Evolutionary conservation across 805 yeast genomes (phyloP).

Genomic region (Candida endomychidarum): DNA sequence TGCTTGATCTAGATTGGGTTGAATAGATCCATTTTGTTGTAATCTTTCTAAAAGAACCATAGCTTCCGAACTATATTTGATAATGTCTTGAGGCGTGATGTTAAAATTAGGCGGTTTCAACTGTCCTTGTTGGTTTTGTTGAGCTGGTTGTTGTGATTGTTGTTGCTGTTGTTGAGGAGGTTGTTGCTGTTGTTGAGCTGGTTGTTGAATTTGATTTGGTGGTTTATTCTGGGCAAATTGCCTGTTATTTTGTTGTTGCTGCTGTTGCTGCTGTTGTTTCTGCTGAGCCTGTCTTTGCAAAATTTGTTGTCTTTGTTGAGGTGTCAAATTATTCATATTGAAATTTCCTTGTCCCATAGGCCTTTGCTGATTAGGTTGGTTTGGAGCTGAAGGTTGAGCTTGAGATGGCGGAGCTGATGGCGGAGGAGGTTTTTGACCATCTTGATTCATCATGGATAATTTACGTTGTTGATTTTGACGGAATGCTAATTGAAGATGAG

Average conservation of each 20-base stretch:
- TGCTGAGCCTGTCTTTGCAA: slow-evolving; percentile 29
- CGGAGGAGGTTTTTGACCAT: slow-evolving; percentile 12
- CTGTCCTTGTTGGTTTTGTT: slow-evolving; percentile 1
- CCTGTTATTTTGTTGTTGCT: slow-evolving; percentile 26
- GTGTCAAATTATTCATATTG: slow-evolving; percentile 19
- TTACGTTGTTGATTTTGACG: slow-evolving; percentile 49
- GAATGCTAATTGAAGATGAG: slow-evolving; percentile 60
- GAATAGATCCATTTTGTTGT: slow-evolving; percentile 37
- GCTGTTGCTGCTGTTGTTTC: slow-evolving; percentile 14
- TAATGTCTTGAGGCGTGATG: slow-evolving; percentile 38
- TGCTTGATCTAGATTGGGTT: slow-evolving; percentile 32
- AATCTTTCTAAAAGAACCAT: slow-evolving; percentile 35
- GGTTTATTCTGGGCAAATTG: slow-evolving; percentile 19
- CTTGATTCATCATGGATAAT: slow-evolving; percentile 23
- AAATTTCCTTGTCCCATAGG: slow-evolving; percentile 13
- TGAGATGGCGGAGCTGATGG: slow-evolving; percentile 16
- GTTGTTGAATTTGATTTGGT: slow-evolving; percentile 21
- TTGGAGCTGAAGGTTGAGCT: slow-evolving; percentile 16
- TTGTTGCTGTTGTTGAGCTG: slow-evolving; percentile 10
- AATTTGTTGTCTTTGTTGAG: slow-evolving; percentile 40
- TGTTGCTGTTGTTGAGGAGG: slow-evolving; percentile 10
- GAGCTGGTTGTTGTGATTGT: slow-evolving; percentile 6
- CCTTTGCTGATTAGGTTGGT: slow-evolving; percentile 13
- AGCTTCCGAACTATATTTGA: slow-evolving; percentile 40
- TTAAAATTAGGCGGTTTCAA: slow-evolving; percentile 30